phyloP scores from a whole-genome alignment of 2,329 filamentous ascomycete species.

The Xylariaceae sp. region DNA sequence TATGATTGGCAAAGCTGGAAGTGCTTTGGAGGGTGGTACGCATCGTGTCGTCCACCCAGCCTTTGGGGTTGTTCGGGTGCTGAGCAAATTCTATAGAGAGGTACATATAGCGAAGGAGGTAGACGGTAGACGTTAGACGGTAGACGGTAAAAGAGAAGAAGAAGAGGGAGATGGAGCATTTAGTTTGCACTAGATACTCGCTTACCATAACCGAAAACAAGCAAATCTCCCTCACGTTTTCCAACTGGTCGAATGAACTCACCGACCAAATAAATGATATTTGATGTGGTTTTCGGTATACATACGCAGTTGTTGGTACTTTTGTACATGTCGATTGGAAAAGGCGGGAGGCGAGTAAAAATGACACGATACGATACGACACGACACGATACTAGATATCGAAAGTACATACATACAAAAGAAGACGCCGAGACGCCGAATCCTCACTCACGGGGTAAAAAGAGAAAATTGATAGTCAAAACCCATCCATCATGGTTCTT shows the following conservation, averaged over 20 bases:
- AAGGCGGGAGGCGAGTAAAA: not conserved
- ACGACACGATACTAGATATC: too few relatives aligned
- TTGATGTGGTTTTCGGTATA: conserved; percentile 2
- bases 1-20: conserved; percentile 3
- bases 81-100: not conserved
- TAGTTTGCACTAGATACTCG: not conserved
- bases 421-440: too few relatives aligned
- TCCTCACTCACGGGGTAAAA: too few relatives aligned
- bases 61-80: conserved; percentile 9
- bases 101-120: not conserved
- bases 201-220: conserved; percentile 13
- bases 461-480: too few relatives aligned
- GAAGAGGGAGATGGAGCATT: too few relatives aligned
- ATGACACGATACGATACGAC: not conserved
- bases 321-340: too few relatives aligned
- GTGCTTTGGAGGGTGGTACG: conserved; percentile 8
- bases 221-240: conserved; percentile 3
- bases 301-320: not conserved
- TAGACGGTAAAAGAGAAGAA: too few relatives aligned
- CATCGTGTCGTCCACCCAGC: conserved; percentile 15
- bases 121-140: too few relatives aligned
- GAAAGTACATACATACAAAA: too few relatives aligned
- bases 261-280: conserved; percentile 6
- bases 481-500: too few relatives aligned
- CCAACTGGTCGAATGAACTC: conserved; percentile 8